Evolutionary conservation across 768 basidiomycete species (phyloP), one percentile per base, ranked within the genome.

Genomic region (Mycena filopes): DNA sequence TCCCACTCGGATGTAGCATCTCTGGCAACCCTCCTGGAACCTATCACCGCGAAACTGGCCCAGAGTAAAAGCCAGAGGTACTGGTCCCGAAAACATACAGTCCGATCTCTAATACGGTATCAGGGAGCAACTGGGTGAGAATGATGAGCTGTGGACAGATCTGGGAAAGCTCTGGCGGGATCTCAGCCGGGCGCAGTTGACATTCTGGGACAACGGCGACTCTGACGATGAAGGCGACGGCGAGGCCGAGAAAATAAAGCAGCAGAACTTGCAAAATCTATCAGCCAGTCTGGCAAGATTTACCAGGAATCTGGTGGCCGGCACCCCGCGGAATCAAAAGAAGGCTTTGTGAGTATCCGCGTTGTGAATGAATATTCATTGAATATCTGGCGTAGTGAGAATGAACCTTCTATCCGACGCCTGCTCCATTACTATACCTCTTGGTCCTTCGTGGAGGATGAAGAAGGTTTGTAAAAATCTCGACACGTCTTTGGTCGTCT

Each of bases 231-330:
- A 77, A 25, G 68, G 55, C 6, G 73, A 69, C 16, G 70, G 63
- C 21, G 60, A 51, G 38, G 53, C 40, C 69, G 74, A 61, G 66
- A 60, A 45, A 53, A 45, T 50, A 51, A 58, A 80, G 51, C 75
- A 81, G 59, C 65, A 73, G 13, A 68, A 73, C 28, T 80, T 84
- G 9, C 80, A 79, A 51, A 67, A 70, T 1, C 74, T 88, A 13
- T 83, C 84, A 63, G 78, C 77, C n/a, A 82, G 80, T 69, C 71
- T 94, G 23, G 90, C 89, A 10, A 90, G 87, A 71, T 89, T 96
- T 72, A 94, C 93, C 16, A 85, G 96, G 63, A 96, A 98, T 74
- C 77, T 96, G 12, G 88, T 93, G 36, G 94, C 94, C 12, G 92
- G 89, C 8, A 84, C 89, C 18, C 83, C 87, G 10, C 74, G 75